Conservation (phyloP, 1,139 yeast genomes). For the Lodderomyces beijingensis region DNA sequence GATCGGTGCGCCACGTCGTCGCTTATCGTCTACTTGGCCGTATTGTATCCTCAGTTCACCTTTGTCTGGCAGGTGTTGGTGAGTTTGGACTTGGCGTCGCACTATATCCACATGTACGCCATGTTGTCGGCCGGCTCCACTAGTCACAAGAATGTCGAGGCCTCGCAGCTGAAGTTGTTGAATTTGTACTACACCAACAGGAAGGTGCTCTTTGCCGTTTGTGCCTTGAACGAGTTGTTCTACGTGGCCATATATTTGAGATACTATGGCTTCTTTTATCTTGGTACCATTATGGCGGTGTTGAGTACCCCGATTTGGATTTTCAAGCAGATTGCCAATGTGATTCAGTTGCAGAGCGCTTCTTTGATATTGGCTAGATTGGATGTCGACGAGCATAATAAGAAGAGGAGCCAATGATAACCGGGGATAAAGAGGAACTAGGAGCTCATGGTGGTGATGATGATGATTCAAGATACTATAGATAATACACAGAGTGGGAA, state of each 20-base stretch:
- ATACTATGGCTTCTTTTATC: conserved; percentile 60
- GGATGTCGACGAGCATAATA: conserved; percentile 59
- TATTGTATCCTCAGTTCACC: conserved; percentile 64
- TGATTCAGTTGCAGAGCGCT: conserved; percentile 84
- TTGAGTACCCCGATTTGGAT: conserved; percentile 81
- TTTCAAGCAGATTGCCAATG: conserved; percentile 87
- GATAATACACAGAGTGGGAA: too few relatives aligned
- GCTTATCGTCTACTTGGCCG: conserved; percentile 77
- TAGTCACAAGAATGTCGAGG: conserved; percentile 81
- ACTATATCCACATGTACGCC: conserved; percentile 98
- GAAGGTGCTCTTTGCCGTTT: conserved; percentile 76
- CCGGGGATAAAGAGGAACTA: too few relatives aligned
- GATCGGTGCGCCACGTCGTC: conserved; percentile 96
- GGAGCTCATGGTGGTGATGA: too few relatives aligned
- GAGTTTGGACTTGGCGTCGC: conserved; percentile 88
- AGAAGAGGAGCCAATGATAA: too few relatives aligned
- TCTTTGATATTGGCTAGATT: conserved; percentile 72
- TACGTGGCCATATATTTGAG: conserved; percentile 84
- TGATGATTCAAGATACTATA: not conserved
- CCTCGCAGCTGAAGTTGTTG: conserved; percentile 66
- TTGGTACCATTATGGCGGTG: conserved; percentile 63
- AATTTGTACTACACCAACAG: conserved; percentile 85
- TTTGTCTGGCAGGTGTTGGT: conserved; percentile 81
- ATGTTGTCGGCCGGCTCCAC: conserved; percentile 74
- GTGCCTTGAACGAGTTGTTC: conserved; percentile 90